phyloP scores from a whole-genome alignment of 1,139 yeast genomes.

The Hansenula sp. region DNA sequence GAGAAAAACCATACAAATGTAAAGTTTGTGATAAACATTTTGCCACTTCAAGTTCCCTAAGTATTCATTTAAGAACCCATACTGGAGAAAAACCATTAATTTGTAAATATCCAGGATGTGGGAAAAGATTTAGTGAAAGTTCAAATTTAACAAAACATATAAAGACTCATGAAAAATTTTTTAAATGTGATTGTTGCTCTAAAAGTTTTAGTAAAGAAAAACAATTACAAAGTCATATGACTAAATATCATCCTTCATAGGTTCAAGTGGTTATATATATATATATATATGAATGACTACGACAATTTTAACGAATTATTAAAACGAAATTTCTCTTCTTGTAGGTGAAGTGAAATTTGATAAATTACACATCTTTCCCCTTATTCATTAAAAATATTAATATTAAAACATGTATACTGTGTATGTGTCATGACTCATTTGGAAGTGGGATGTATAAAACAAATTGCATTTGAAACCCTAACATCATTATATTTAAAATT shows the following conservation, averaged over 20 bases:
- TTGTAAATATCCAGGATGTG: constrained; percentile 80
- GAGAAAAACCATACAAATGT: constrained; percentile 80
- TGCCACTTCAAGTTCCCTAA: constrained; percentile 50
- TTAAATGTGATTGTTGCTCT: constrained; percentile 48
- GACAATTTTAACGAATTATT: too few relatives aligned
- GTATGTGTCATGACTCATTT: too few relatives aligned
- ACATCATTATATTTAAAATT: too few relatives aligned
- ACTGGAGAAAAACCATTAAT: constrained; percentile 88
- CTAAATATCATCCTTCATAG: constrained; percentile 19
- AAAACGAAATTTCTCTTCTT: too few relatives aligned
- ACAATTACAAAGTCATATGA: constrained; percentile 38
- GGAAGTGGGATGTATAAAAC: too few relatives aligned
- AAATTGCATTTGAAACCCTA: too few relatives aligned
- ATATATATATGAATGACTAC: too few relatives aligned
- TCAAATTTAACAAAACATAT: constrained; percentile 87
- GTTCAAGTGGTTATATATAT: too few relatives aligned
- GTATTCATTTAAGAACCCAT: constrained; percentile 75
- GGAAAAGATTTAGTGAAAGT: constrained; percentile 81
- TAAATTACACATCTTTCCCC: too few relatives aligned
- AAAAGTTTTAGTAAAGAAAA: constrained; percentile 45
- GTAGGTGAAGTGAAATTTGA: too few relatives aligned
- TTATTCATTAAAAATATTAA: neutral
- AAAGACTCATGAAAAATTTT: constrained; percentile 57
- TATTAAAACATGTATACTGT: neutral
- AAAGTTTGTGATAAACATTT: constrained; percentile 63